phyloP scores from a whole-genome alignment of 768 basidiomycete species.

The Pleurotus djamor region DNA sequence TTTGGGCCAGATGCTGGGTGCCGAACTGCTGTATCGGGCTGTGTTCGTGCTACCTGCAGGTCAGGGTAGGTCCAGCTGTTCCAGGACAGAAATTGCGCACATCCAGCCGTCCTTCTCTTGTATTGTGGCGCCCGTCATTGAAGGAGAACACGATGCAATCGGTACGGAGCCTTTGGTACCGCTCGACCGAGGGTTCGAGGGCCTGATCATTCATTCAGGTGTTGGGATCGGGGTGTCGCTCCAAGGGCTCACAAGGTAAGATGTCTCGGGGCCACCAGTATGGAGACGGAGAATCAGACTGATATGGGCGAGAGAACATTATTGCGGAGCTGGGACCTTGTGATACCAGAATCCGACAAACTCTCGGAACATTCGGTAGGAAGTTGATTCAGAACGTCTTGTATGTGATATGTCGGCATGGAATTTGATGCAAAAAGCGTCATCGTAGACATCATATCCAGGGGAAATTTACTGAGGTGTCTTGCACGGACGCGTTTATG shows the following conservation, averaged over 20 bases:
- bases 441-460: constrained; percentile 1
- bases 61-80: neutral
- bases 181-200: neutral
- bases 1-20: neutral
- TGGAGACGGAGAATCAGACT: constrained; percentile 7
- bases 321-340: constrained; percentile 8
- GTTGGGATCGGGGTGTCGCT: neutral
- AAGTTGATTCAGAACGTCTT: neutral
- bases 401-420: constrained; percentile 6
- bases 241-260: neutral
- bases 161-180: neutral
- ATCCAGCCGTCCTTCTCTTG: neutral
- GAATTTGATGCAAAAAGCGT: constrained; percentile 4
- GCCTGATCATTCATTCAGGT: neutral
- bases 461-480: neutral
- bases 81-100: neutral
- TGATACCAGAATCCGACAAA: constrained; percentile 3
- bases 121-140: constrained; percentile 4
- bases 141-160: constrained; percentile 1
- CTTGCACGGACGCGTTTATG: neutral
- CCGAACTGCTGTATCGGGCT: neutral
- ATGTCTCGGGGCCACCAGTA: neutral
- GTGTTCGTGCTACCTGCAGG: constrained; percentile 1
- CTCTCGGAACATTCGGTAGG: constrained; percentile 7
- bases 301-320: neutral